Base-by-base conservation (phyloP, 495 filamentous ascomycete genomes). In the Aspergillus conjunctus region DNA sequence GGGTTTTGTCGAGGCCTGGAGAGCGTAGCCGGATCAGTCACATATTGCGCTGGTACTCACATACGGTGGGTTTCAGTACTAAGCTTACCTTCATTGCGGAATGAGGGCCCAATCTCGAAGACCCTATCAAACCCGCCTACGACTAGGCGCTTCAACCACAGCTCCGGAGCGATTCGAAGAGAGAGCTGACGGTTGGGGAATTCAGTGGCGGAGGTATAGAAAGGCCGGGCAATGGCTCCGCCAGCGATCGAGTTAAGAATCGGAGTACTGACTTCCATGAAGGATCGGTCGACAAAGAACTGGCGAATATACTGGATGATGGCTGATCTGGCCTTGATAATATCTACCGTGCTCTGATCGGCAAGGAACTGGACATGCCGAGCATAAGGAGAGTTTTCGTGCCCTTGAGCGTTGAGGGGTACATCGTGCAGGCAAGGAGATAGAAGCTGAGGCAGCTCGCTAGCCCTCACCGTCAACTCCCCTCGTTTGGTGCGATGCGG, bases 131-230 rank as follows among this genome's bases (percentile, higher is more conserved):
- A 88, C n/a, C 92, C 93, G 51, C 92, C 93, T 6, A 98, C 83
- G 8, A 98, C 84, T 60, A 98, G 77, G 59, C 92, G 84, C 79
- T 98, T 98, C 63, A 98, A 80, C 90, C 91, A 98, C 14, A 98
- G 77, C 75, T 98, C 94, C 7, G 95, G 94, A 2, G 94, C 95
- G 63, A 98, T 92, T 43, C 91, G 77, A 59, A 98, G 75, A 11
- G 89, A 82, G 18, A 98, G 74, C 59, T 84, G 73, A 43, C 83
- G 87, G 20, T 85, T 84, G 0, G 84, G 77, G 52, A 93, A 87
- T 56, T 91, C 90, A 3, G 84, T 88, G 3, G 91, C 85, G 26
- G 77, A 71, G 0, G 92, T 97, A 54, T 83, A 76, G 69, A 98
- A 98, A 6, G 94, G 91, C 34, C 90, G 86, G 33, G 94, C 94